Evolutionary conservation across 169 alveolate species (phyloP).

Genomic region (Plasmodium coatneyi): DNA sequence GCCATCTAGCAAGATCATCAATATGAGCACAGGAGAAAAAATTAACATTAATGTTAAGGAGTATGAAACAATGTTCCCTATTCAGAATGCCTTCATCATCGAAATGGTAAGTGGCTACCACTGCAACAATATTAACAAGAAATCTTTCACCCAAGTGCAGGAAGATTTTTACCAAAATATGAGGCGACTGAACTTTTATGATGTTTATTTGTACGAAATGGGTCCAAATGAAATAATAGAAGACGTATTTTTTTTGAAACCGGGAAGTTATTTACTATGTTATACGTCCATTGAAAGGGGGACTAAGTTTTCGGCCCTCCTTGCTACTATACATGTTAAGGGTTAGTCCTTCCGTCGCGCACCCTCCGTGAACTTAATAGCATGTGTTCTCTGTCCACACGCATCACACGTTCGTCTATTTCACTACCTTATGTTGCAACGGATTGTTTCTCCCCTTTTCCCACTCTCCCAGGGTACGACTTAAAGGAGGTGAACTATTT

Average conservation of each 20-base stretch:
- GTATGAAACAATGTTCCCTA: conserved; percentile 43
- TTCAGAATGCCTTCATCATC: conserved; percentile 60
- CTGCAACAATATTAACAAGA: conserved; percentile 48
- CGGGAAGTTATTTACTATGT: conserved; percentile 56
- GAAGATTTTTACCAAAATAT: conserved; percentile 39
- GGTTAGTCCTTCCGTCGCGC: conserved; percentile 16
- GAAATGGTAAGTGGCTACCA: conserved; percentile 14
- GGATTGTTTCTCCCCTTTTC: neutral
- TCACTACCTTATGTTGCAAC: neutral
- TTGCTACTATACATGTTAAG: conserved; percentile 20
- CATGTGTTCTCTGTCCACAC: neutral
- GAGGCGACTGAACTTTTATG: conserved; percentile 30
- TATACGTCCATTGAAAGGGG: conserved; percentile 41
- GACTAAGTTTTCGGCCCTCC: conserved; percentile 22
- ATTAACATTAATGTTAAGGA: neutral
- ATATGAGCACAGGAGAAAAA: conserved; percentile 33
- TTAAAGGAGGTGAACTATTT: conserved; percentile 24
- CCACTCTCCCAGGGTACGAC: conserved; percentile 14
- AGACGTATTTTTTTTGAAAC: conserved; percentile 26
- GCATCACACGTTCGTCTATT: neutral
- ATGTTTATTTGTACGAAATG: conserved; percentile 28
- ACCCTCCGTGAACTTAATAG: neutral
- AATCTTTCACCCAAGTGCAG: conserved; percentile 40
- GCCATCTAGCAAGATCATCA: neutral
- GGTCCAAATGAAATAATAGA: conserved; percentile 15